A percentile compares a stretch with the other conserved stretches of the same genome.
Conservation (phyloP, 2,329 filamentous ascomycete species). For the Rhexocercosporidium sp. region DNA sequence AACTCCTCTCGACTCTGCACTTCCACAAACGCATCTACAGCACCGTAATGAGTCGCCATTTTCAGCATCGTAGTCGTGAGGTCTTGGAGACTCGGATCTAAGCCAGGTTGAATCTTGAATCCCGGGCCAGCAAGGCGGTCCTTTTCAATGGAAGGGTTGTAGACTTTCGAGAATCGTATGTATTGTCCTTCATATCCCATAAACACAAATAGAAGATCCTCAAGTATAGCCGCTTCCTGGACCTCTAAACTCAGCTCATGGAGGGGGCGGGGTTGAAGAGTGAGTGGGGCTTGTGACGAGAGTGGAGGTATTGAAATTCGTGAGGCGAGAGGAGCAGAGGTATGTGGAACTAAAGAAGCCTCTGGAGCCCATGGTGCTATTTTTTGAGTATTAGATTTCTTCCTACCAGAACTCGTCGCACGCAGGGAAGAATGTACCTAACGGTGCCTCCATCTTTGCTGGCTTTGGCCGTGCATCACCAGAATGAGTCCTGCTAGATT, state of each 20-base stretch:
- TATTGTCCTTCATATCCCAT: constrained; percentile 99
- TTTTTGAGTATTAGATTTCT: constrained; percentile 15
- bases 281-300: constrained; percentile 72
- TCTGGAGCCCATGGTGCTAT: constrained; percentile 76
- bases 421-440: constrained; percentile 47
- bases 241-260: constrained; percentile 75
- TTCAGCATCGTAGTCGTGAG: constrained; percentile 87
- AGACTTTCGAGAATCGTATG: constrained; percentile 82
- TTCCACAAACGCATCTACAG: constrained; percentile 90
- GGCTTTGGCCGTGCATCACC: constrained; percentile 40
- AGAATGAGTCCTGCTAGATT: constrained; percentile 34
- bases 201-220: constrained; percentile 91
- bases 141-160: constrained; percentile 84
- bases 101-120: constrained; percentile 79
- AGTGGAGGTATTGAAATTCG: constrained; percentile 70
- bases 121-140: constrained; percentile 82
- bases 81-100: constrained; percentile 91
- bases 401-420: not conserved
- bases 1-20: constrained; percentile 93
- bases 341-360: constrained; percentile 72
- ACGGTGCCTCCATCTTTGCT: constrained; percentile 53
- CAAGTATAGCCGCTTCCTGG: constrained; percentile 86
- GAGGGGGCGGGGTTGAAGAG: constrained; percentile 71
- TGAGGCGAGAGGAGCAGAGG: constrained; percentile 56
- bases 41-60: constrained; percentile 92